Percentiles rank a stretch among this genome's conserved stretches.
phyloP scores from a whole-genome alignment of 805 yeast genomes.

The Candida ortonii region DNA sequence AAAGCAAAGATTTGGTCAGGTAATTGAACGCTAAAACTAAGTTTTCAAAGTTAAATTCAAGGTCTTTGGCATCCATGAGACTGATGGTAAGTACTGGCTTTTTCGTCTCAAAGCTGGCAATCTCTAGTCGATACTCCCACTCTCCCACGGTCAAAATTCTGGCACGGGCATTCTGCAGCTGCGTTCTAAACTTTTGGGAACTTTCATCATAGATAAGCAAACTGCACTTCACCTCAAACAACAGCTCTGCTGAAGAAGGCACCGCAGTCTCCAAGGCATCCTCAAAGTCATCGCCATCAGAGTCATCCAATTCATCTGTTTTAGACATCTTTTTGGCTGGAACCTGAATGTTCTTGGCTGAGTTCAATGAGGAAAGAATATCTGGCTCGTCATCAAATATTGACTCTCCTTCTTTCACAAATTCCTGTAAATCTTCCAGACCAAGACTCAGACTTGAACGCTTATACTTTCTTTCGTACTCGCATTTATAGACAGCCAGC shows the following conservation, averaged over 20 bases:
- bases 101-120: slow-evolving; percentile 29
- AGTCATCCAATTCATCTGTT: slow-evolving; percentile 10
- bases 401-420: slow-evolving; percentile 40
- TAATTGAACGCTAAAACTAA: slow-evolving; percentile 66
- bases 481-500: slow-evolving; percentile 59
- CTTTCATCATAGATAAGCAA: slow-evolving; percentile 58
- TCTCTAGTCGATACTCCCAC: slow-evolving; percentile 54
- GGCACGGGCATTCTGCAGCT: slow-evolving; percentile 35
- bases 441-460: slow-evolving; percentile 46
- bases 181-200: slow-evolving; percentile 45
- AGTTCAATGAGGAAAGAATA: slow-evolving; percentile 19
- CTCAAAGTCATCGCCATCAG: slow-evolving; percentile 29
- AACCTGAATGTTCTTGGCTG: slow-evolving; percentile 16
- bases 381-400: slow-evolving; percentile 21
- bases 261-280: slow-evolving; percentile 29
- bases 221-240: slow-evolving; percentile 26
- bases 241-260: slow-evolving; percentile 18
- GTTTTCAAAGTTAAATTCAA: slow-evolving; percentile 59
- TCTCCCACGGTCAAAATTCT: slow-evolving; percentile 43
- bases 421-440: slow-evolving; percentile 53
- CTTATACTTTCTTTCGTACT: slow-evolving; percentile 72
- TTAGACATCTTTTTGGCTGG: not conserved
- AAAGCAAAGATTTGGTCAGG: slow-evolving; percentile 37
- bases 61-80: slow-evolving; percentile 53
- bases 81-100: slow-evolving; percentile 37